Evolutionary conservation across 352 stramenopile species (phyloP).

Genomic region (Globisporangium parvum): DNA sequence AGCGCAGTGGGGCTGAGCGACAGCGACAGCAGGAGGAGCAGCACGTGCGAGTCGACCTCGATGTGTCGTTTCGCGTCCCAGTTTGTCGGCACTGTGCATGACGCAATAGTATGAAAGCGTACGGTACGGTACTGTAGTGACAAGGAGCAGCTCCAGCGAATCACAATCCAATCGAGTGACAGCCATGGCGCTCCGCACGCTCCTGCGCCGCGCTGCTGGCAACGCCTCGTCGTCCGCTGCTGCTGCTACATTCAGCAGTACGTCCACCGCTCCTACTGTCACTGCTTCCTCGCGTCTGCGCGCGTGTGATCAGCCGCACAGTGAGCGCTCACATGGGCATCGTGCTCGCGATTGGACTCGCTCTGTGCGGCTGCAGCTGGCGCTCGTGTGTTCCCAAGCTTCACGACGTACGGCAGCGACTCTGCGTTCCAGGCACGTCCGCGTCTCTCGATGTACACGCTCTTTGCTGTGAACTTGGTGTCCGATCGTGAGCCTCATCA

Average conservation of each 20-base stretch:
- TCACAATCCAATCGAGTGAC: not conserved
- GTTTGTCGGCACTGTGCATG: too few species aligned
- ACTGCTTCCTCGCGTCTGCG: too few species aligned
- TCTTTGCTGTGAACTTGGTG: not conserved
- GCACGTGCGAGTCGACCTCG: too few species aligned
- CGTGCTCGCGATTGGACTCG: too few species aligned
- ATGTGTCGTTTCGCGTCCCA: too few species aligned
- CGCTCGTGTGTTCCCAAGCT: constrained; percentile 71
- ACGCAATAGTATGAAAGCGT: too few species aligned
- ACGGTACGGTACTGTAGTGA: too few species aligned
- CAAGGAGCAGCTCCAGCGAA: not conserved
- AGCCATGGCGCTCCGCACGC: constrained; percentile 19
- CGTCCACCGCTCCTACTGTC: constrained; percentile 4
- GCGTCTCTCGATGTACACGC: not conserved
- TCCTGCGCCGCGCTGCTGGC: constrained; percentile 14
- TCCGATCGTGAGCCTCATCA: not conserved
- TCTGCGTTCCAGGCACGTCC: constrained; percentile 55
- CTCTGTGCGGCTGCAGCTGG: constrained; percentile 18
- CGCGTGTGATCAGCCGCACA: too few species aligned
- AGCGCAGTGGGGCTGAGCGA: too few species aligned
- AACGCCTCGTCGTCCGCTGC: constrained; percentile 9
- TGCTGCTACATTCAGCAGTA: constrained; percentile 21
- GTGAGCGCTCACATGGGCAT: too few species aligned
- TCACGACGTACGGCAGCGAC: constrained; percentile 65
- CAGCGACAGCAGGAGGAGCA: too few species aligned